Evolutionary conservation across 176 grass and related monocot species (phyloP).

Genomic region (Juncus inflexus): DNA sequence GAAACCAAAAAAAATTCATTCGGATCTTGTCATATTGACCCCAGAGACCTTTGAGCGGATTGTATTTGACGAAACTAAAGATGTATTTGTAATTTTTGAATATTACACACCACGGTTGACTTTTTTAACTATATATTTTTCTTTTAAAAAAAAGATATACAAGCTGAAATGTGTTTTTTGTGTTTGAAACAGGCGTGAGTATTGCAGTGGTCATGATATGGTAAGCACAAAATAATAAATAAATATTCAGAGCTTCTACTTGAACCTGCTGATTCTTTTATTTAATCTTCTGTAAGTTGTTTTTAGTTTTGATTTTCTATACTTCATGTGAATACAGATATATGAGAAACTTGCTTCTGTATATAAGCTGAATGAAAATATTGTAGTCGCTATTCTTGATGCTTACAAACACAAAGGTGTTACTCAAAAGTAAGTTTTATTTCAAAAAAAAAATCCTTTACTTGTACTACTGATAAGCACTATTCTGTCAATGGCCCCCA

Average conservation of each 20-base stretch:
- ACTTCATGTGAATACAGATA: slow-evolving; percentile 40
- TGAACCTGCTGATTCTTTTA: background rate
- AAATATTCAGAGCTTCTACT: slow-evolving; percentile 3
- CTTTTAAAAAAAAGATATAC: too few relatives aligned
- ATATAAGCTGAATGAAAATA: too few relatives aligned
- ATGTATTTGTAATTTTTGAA: slow-evolving; percentile 76
- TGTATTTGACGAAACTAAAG: slow-evolving; percentile 95
- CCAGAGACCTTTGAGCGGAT: slow-evolving; percentile 59
- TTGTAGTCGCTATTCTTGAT: too few relatives aligned
- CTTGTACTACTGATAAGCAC: too few relatives aligned
- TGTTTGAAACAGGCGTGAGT: slow-evolving; percentile 69
- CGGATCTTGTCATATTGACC: slow-evolving; percentile 60
- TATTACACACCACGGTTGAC: slow-evolving; percentile 94
- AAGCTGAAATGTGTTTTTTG: slow-evolving; percentile 13
- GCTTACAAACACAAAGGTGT: slow-evolving; percentile 47
- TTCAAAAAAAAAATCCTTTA: too few relatives aligned
- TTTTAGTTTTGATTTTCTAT: too few relatives aligned
- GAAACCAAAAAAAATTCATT: slow-evolving; percentile 63
- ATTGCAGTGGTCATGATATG: slow-evolving; percentile 90
- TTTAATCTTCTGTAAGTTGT: too few relatives aligned
- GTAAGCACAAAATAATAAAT: slow-evolving; percentile 53
- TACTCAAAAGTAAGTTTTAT: slow-evolving; percentile 65
- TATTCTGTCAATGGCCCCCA: too few relatives aligned
- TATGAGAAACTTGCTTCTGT: slow-evolving; percentile 75
- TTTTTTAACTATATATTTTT: background rate